Base-by-base conservation (phyloP, 768 basidiomycete genomes). In the Podaxis rugospora region DNA sequence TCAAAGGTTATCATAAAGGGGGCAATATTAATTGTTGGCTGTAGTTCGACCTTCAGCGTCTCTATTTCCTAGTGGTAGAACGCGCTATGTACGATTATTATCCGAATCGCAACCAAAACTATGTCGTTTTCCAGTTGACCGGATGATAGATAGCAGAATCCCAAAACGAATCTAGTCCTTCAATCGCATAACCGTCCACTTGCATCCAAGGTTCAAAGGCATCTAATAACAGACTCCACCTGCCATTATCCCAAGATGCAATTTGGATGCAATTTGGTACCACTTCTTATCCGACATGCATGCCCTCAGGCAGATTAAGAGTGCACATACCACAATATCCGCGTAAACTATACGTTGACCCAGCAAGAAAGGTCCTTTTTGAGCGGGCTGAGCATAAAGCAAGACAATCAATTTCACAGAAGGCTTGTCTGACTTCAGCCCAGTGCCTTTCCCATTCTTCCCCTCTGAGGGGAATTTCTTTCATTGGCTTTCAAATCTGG, bases 1-100 rank as follows among this genome's bases (percentile, higher is more conserved):
- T 44, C 3, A 16, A 67, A 82, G 72, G 16, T 4, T 13, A 7
- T 25, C 55, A 47, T 14, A 18, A 25, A 18, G 0, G 3, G 23
- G 21, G 25, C 4, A 39, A 25, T 13, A 28, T 28, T 46, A 13
- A 55, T 14, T 47, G 9, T n/a, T 11, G 2, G 14, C 21, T 36
- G 18, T n/a, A 55, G 62, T 58, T 53, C 57, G 14, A 55, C 46
- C 32, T 64, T 23, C 51, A 49, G 37, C 23, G 37, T 44, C 3
- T 59, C 53, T 10, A 46, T 47, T 37, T 42, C 25, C 11, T 55
- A 44, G 25, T 18, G 16, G 18, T 44, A n/a, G 42, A 44, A 18
- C 2, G 16, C 18, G 5, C 21, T 18, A 9, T 44, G 14, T 44
- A 44, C 42, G n/a, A 44, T 5, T 7, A 28, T 5, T 27, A 28